phyloP scores from a whole-genome alignment of 495 filamentous ascomycete species.

The Penicillium cinerascens region DNA sequence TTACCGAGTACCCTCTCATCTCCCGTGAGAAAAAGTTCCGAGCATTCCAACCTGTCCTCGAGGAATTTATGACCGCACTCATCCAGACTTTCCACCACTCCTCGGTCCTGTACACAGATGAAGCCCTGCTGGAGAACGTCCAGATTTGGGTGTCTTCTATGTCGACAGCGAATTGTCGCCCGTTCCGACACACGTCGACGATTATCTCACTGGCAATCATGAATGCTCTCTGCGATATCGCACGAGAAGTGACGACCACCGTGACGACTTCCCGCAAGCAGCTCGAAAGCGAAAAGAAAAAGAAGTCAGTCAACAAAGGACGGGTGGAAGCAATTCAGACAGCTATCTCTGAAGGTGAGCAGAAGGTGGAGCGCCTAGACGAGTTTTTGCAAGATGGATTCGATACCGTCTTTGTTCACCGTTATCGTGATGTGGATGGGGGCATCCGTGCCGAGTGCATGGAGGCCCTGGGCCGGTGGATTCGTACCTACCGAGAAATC shows the following conservation, averaged over 20 bases:
- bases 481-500: conserved; percentile 71
- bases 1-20: conserved; percentile 90
- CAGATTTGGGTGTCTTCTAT: conserved; percentile 80
- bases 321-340: conserved; percentile 64
- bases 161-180: conserved; percentile 76
- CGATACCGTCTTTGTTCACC: conserved; percentile 86
- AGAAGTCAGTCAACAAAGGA: conserved; percentile 71
- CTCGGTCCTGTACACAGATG: conserved; percentile 70
- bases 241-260: conserved; percentile 58
- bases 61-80: conserved; percentile 71
- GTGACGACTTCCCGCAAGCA: conserved; percentile 75
- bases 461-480: conserved; percentile 81
- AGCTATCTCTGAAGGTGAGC: conserved; percentile 61
- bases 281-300: conserved; percentile 75
- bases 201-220: conserved; percentile 73
- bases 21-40: conserved; percentile 68
- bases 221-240: conserved; percentile 62
- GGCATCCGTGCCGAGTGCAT: conserved; percentile 83
- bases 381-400: conserved; percentile 74
- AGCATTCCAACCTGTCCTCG: conserved; percentile 70
- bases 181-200: conserved; percentile 91
- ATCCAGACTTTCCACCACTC: conserved; percentile 71
- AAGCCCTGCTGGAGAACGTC: conserved; percentile 75
- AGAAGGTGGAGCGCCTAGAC: conserved; percentile 60
- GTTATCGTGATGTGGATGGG: conserved; percentile 90